These are phyloP conservation scores for Acer campestre DNA, from an alignment of 345 rosid genomes.

Conservation along the genomic window DNA sequence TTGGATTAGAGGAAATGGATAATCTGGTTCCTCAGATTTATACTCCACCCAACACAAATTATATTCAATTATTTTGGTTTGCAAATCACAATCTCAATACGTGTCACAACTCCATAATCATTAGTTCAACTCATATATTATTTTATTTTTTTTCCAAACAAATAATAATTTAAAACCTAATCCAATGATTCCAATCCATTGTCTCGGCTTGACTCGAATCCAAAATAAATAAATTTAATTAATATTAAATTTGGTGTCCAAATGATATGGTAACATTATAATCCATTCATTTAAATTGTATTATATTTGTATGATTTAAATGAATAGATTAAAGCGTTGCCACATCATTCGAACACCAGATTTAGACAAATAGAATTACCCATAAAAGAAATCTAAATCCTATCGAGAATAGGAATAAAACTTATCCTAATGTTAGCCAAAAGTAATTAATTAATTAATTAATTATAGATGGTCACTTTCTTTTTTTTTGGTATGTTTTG, in stretches of 20 bases:
- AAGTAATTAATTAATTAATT: too few species aligned
- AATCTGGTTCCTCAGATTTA: background rate
- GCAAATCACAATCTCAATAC: background rate
- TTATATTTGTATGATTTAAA: too few species aligned
- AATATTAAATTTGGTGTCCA: too few species aligned
- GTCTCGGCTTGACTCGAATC: too few species aligned
- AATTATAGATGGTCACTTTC: background rate
- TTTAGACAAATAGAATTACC: too few species aligned
- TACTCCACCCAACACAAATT: constrained; percentile 6
- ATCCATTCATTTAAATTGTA: too few species aligned
- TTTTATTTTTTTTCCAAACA: background rate
- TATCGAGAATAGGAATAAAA: background rate
- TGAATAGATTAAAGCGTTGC: too few species aligned
- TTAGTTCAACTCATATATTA: background rate
- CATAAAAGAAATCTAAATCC: background rate
- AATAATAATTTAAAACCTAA: constrained; percentile 8
- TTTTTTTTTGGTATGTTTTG: background rate
- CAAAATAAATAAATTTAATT: too few species aligned
- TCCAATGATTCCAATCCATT: background rate
- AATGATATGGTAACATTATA: too few species aligned
- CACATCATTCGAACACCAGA: too few species aligned
- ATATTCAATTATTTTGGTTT: background rate
- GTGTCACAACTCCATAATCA: background rate
- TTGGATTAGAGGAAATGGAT: background rate
- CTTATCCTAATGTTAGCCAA: background rate